Base-by-base conservation (phyloP, 441 rosid species). In the Omphalea diandra region DNA sequence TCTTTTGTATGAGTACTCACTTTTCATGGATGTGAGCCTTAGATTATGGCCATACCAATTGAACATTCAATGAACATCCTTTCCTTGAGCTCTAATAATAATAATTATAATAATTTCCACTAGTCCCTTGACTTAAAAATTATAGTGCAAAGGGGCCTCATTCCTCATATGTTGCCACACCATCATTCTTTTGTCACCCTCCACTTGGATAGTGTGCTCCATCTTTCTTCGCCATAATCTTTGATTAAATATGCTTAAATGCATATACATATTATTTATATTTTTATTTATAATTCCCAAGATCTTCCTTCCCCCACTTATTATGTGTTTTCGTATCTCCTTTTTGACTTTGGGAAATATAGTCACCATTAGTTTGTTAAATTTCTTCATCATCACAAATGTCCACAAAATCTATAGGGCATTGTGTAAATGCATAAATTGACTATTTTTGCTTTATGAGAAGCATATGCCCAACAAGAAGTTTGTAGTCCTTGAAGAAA, bases 141-240 rank as follows among this genome's bases (percentile, higher is more conserved):
- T 3, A 55, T 68, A 69, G 67, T 63, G 81, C 74, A 60, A 64
- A 12, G 14, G n/a, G n/a, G n/a, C n/a, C n/a, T n/a, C n/a, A n/a
- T n/a, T n/a, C 50, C 35, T 60, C 61, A 43, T 38, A 3, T 18
- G 15, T 44, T 14, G n/a, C 40, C 46, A 35, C 67, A 24, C 56
- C 65, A 67, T 55, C 73, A 68, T 68, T 40, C 72, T 76, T 56
- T 7, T 32, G 70, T 78, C 83, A 83, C 41, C 32, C 2, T 67
- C 87, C 85, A 79, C 83, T 81, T 61, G 7, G 63, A 60, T 74
- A 67, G 65, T 67, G 81, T 78, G 71, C 62, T 60, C 76, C 80
- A 69, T 65, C 77, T 73, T 73, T 58, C 58, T 27, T 55, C 65
- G 7, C 52, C 3, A 24, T 20, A 50, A 36, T 31, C 24, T 55